Base-by-base conservation (phyloP, 306 rosid species). In the Ormosia semicastrata region DNA sequence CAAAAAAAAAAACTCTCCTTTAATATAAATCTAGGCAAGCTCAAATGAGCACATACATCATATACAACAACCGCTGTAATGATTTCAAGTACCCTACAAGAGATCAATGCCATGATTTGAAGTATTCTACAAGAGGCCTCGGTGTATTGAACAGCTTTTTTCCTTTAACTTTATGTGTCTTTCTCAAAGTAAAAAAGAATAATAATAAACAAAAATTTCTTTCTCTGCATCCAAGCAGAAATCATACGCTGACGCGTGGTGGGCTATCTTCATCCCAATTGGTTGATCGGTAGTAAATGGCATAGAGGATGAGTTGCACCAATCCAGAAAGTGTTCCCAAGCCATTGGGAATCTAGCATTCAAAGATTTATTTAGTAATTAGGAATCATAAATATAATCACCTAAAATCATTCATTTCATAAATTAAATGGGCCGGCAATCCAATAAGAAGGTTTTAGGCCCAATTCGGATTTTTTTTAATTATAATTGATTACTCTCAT, bases 301-400 rank as follows among this genome's bases (percentile, higher is more conserved):
- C 89, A 41, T 88, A 94, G 4, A 94, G 80, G 17, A 89, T 33
- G 52, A 95, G 90, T 75, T 95, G 98, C 29, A 47, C 4, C 79
- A 91, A 63, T 36, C 94, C 97, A 4, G 89, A 87, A 53, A 89
- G 2, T 13, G 97, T 56, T 76, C 98, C 97, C 83, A 93, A 73
- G 1, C 88, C 76, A 77, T 95, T 95, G 0, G 89, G 89, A 76
- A 87, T 1, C 89, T 87, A 36, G 14, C 54, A 76, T 76, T 18
- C 39, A 58, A 58, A 84, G 40, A 78, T 57, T 41, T n/a, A 53
- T 40, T 77, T 30, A 71, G 47, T 36, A 78, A 40, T 13, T 44
- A 24, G 24, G 0, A 24, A 24, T 24, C 24, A 24, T 24, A 24
- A 24, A 24, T 24, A 66, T 37, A 78, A 68, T 68, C 24, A 77